phyloP scores from a whole-genome alignment of 2,329 filamentous ascomycete species.

The Botryotinia calthae region DNA sequence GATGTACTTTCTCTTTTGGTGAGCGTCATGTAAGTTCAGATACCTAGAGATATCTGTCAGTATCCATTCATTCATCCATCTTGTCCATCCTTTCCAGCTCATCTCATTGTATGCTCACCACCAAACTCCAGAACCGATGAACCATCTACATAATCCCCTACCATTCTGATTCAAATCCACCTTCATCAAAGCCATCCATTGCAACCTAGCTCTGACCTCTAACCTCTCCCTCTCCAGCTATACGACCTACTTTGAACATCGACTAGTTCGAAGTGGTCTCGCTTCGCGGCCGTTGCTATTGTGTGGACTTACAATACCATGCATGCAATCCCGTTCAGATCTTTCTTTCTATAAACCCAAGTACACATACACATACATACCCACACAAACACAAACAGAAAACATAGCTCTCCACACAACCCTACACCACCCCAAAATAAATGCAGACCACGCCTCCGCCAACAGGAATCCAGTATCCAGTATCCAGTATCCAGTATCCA shows the following conservation, averaged over 20 bases:
- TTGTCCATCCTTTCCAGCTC: background rate
- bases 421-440: too few relatives aligned
- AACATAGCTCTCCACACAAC: too few relatives aligned
- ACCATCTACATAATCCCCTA: background rate
- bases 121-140: background rate
- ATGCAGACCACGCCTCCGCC: too few relatives aligned
- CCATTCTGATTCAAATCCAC: conserved; percentile 5
- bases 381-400: too few relatives aligned
- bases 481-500: too few relatives aligned
- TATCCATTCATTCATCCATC: background rate
- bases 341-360: background rate
- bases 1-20: background rate
- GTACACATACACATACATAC: too few relatives aligned
- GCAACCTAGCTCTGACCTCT: background rate
- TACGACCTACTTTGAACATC: background rate
- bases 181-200: background rate
- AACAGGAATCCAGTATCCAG: too few relatives aligned
- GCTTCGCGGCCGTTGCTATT: background rate
- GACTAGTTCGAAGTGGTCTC: background rate
- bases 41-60: background rate
- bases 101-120: background rate
- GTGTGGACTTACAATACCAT: background rate
- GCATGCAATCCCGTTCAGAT: too few relatives aligned
- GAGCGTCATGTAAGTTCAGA: background rate
- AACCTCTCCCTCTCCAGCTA: background rate